Percentiles rank a stretch among this genome's conserved stretches.
Evolutionary conservation across 2,329 filamentous ascomycete species (phyloP).

Genomic region (Microsporum ferrugineum): DNA sequence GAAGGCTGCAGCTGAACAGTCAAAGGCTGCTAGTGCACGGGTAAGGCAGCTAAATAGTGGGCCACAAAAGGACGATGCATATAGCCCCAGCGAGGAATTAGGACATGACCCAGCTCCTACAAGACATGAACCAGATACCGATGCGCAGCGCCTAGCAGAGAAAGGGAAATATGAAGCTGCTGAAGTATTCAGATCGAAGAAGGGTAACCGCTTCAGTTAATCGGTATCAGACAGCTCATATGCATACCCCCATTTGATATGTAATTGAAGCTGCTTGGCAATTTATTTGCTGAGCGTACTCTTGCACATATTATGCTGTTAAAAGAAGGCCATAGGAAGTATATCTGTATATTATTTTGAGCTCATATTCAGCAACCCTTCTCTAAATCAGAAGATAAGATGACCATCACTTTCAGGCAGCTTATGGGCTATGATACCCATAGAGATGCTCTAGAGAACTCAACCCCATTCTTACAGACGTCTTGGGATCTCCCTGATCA

Average conservation of each 20-base stretch:
- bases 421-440: too few species aligned
- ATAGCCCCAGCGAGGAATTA: slow-evolving; percentile 61
- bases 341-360: too few species aligned
- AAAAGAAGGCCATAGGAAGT: not conserved
- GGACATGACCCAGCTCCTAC: slow-evolving; percentile 75
- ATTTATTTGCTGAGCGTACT: not conserved
- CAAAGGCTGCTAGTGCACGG: slow-evolving; percentile 16
- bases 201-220: slow-evolving; percentile 73
- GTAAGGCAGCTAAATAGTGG: not conserved
- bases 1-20: slow-evolving; percentile 20
- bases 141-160: slow-evolving; percentile 54
- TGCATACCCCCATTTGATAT: not conserved
- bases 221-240: not conserved
- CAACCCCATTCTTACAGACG: too few species aligned
- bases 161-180: slow-evolving; percentile 85
- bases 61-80: slow-evolving; percentile 41
- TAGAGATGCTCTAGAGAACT: too few species aligned
- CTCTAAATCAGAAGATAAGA: too few species aligned
- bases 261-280: not conserved
- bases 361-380: too few species aligned
- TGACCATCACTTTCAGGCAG: too few species aligned
- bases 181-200: slow-evolving; percentile 62
- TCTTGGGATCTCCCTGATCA: too few species aligned
- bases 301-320: not conserved
- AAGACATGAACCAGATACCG: slow-evolving; percentile 63